These are phyloP conservation scores for Globisporangium solare DNA, from an alignment of 352 stramenopile genomes.

Conservation along the genomic window DNA sequence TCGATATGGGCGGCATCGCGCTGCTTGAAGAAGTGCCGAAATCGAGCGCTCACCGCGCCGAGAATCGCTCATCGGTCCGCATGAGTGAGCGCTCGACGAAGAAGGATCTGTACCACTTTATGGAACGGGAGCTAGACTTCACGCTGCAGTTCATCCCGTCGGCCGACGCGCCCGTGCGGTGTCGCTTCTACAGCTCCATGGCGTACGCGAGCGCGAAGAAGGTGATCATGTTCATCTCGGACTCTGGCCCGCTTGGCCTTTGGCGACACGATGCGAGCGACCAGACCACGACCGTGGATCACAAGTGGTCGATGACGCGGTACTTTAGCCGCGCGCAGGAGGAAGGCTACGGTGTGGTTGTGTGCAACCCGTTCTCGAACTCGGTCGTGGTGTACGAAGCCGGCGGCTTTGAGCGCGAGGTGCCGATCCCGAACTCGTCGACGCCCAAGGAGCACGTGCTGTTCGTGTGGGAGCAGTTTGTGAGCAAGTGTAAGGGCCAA, in stretches of 20 bases:
- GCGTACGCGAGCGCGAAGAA: constrained; percentile 85
- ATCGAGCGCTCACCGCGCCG: constrained; percentile 17
- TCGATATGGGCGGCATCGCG: constrained; percentile 76
- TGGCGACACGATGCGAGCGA: constrained; percentile 76
- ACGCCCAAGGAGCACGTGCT: constrained; percentile 83
- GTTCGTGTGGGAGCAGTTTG: constrained; percentile 86
- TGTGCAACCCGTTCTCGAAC: constrained; percentile 88
- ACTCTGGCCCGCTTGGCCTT: constrained; percentile 79
- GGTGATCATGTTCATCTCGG: constrained; percentile 79
- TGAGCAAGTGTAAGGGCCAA: constrained; percentile 76
- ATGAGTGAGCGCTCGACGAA: constrained; percentile 52
- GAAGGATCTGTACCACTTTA: constrained; percentile 84
- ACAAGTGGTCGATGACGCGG: constrained; percentile 87
- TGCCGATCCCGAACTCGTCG: constrained; percentile 81
- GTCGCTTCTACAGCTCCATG: constrained; percentile 87
- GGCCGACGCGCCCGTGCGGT: constrained; percentile 81
- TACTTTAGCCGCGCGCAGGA: constrained; percentile 83
- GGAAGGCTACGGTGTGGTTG: constrained; percentile 80
- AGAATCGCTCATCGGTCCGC: constrained; percentile 26
- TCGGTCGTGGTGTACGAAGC: constrained; percentile 87
- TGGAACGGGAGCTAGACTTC: constrained; percentile 83
- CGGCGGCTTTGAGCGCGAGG: constrained; percentile 78
- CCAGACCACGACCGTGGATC: constrained; percentile 51
- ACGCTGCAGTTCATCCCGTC: constrained; percentile 83
- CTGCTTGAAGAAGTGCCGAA: constrained; percentile 54